These are phyloP conservation scores for Protoeuglena noctilucae DNA, from an alignment of 139 green algal species.

Conservation along the genomic window DNA sequence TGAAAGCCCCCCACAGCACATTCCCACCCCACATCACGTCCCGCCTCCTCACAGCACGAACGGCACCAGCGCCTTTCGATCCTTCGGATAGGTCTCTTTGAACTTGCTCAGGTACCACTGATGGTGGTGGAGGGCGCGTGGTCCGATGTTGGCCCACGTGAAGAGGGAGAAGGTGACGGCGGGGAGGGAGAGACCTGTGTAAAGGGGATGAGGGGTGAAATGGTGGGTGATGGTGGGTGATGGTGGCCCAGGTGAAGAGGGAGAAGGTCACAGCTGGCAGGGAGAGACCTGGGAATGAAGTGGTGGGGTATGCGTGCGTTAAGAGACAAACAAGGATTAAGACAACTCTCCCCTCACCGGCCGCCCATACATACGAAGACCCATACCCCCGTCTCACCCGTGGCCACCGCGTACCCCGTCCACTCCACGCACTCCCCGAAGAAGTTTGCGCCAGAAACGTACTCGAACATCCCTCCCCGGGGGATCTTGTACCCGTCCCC, in stretches of 20 bases:
- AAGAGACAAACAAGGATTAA: neutral
- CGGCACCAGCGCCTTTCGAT: too few relatives aligned
- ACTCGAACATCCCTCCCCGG: conserved; percentile 43
- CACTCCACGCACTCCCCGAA: conserved; percentile 54
- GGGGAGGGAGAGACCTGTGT: neutral
- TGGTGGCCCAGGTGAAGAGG: neutral
- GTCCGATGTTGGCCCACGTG: neutral
- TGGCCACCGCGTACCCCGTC: conserved; percentile 35
- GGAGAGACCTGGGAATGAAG: neutral
- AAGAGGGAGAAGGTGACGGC: neutral
- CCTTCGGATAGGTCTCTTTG: too few relatives aligned
- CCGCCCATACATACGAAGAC: too few relatives aligned
- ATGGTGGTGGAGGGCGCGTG: too few relatives aligned
- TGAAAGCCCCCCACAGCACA: too few relatives aligned
- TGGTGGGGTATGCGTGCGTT: neutral
- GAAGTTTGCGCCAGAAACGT: conserved; percentile 58
- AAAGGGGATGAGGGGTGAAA: too few relatives aligned
- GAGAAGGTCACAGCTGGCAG: neutral
- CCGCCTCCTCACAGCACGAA: too few relatives aligned
- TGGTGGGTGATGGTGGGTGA: too few relatives aligned
- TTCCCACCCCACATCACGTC: too few relatives aligned
- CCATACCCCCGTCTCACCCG: neutral
- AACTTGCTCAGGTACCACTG: too few relatives aligned
- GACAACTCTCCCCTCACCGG: neutral
- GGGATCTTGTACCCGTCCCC: conserved; percentile 63